Base-by-base conservation (phyloP, 164 flowering plant species). In the Platanus orientalis region DNA sequence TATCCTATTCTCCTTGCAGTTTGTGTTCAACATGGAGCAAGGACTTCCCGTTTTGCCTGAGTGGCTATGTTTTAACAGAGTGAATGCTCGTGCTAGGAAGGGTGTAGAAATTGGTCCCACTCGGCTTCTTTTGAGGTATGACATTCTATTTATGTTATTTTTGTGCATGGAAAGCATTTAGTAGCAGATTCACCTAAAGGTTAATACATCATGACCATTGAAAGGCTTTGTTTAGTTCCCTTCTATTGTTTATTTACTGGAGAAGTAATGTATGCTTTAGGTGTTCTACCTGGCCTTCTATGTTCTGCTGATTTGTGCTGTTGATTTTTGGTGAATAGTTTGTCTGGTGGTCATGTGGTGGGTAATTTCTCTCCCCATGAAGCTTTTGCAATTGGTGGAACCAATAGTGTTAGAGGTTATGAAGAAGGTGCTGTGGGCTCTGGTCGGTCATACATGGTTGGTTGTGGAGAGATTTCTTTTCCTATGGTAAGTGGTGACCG, bases 361-460 rank as follows among this genome's bases (percentile, higher is more conserved):
- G 99, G 97, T 23, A 90, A 86, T 74, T 92, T 92, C 76, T 78
- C 96, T 62, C 99, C 99, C 9, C 94, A 92, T 79, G 99, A 95
- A 85, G 96, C 97, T 65, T 95, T 95, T 80, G 84, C 89, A 25
- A 92, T 95, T 70, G 97, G 99, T 57, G 99, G 99, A 75, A 95
- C 97, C 57, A 92, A 95, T 78, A 95, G 97, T 69, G 92, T 95
- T 39, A 86, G 99, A 81, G 99, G 99, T 25, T 95, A 92, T 69
- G 97, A 95, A 78, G 97, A 95, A 84, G 99, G 99, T 67, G 94
- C 88, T 52, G 92, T 95, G 39, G 97, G 94, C 53, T 92, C 99
- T 61, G 97, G 96, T 56, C 87, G 97, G 47, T 92, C 99, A n/a
- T 88, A 84, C 72, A 84, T 78, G 19, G 88, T 95, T 73, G 94